Evolutionary conservation across 257 asterid species (phyloP).

Genomic region (Scutellaria barbata): DNA sequence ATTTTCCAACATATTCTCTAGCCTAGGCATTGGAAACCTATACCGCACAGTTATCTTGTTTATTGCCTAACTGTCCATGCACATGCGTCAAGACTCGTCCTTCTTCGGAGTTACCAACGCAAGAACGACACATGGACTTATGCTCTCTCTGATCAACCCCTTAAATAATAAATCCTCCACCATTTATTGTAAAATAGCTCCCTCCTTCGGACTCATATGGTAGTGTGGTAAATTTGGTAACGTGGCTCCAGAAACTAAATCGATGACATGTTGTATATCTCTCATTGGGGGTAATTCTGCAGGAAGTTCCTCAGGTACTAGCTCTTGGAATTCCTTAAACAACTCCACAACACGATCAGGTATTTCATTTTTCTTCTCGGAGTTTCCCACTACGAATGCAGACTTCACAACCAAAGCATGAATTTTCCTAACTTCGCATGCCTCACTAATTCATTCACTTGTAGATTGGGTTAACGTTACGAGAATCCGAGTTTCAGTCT

Average conservation of each 20-base stretch:
- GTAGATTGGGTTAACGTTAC: background rate
- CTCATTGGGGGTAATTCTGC: background rate
- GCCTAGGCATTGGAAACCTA: background rate
- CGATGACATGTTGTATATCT: background rate
- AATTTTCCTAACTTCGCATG: background rate
- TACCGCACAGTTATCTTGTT: background rate
- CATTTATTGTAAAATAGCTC: background rate
- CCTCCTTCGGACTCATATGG: background rate
- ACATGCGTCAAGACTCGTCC: background rate
- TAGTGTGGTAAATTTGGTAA: slow-evolving; percentile 5
- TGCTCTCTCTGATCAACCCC: background rate
- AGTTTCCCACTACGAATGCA: too few relatives aligned
- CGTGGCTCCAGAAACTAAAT: background rate
- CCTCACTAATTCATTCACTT: background rate
- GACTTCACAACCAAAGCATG: too few relatives aligned
- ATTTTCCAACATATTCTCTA: slow-evolving; percentile 5
- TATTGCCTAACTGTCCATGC: background rate
- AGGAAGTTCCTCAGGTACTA: background rate
- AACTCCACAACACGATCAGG: background rate
- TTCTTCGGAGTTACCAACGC: background rate
- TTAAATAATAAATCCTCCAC: background rate
- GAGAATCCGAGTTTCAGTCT: background rate
- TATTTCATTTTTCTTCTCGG: background rate
- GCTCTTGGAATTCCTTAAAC: background rate
- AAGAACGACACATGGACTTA: background rate